Conservation (phyloP, 192 early-diverging fungal species). For the Entophlyctis luteolus region DNA sequence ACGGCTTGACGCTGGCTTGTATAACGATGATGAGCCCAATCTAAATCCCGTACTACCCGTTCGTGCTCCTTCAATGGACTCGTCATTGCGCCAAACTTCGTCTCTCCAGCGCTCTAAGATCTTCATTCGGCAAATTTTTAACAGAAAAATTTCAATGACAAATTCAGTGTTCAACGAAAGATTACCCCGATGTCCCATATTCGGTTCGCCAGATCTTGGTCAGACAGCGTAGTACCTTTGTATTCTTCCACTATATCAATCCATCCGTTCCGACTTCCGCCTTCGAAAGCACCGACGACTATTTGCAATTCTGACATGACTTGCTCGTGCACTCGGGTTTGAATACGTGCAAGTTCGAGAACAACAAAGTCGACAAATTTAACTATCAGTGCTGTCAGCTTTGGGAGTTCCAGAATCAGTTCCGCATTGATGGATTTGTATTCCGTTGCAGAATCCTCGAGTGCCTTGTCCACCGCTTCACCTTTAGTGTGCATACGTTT, state of each 20-base stretch:
- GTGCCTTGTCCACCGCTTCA: slow-evolving; percentile 62
- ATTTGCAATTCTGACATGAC: slow-evolving; percentile 36
- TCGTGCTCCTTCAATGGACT: neutral
- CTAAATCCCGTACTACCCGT: no score
- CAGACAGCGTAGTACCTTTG: neutral
- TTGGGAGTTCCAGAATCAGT: slow-evolving; percentile 68
- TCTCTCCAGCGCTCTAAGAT: slow-evolving; percentile 14
- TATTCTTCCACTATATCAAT: slow-evolving; percentile 21
- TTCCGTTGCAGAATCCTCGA: slow-evolving; percentile 61
- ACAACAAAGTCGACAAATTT: slow-evolving; percentile 62
- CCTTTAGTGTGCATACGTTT: slow-evolving; percentile 56
- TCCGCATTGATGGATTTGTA: slow-evolving; percentile 68
- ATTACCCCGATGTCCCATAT: slow-evolving; percentile 16
- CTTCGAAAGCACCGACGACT: slow-evolving; percentile 1
- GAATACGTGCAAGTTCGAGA: slow-evolving; percentile 52
- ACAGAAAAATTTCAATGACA: no score
- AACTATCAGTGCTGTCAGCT: slow-evolving; percentile 52
- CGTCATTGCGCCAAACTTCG: slow-evolving; percentile 16
- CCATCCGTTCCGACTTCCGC: neutral
- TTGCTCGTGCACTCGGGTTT: slow-evolving; percentile 48
- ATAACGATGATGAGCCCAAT: neutral
- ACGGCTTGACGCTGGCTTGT: neutral
- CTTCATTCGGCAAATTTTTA: neutral
- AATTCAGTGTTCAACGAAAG: no score
- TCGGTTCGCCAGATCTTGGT: neutral